phyloP scores from a whole-genome alignment of 768 basidiomycete genomes.

The Daedaleopsis sinensis region DNA sequence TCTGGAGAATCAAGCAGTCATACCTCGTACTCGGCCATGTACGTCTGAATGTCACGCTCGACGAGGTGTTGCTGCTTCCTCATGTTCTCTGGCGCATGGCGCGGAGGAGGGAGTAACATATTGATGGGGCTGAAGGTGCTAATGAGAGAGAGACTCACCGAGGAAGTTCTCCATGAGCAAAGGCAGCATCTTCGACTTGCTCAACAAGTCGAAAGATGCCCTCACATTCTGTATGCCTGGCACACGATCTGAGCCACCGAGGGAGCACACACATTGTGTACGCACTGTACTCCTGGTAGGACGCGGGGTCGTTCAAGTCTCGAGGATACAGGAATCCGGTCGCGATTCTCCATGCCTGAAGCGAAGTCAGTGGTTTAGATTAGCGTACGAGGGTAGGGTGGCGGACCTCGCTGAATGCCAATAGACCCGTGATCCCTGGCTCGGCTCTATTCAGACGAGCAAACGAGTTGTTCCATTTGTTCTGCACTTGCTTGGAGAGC shows the following conservation, averaged over 20 bases:
- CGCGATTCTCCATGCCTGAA: conserved; percentile 63
- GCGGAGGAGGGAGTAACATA: background rate
- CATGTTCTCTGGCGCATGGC: conserved; percentile 58
- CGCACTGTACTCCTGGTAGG: conserved; percentile 35
- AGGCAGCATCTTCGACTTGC: conserved; percentile 60
- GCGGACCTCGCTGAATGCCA: conserved; percentile 63
- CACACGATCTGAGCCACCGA: conserved; percentile 15
- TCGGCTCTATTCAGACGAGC: conserved; percentile 31
- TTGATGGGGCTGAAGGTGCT: too few species aligned
- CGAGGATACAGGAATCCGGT: conserved; percentile 57
- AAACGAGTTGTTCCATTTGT: conserved; percentile 35
- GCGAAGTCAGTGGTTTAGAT: conserved; percentile 1
- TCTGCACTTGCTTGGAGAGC: conserved; percentile 18
- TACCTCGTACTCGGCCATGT: conserved; percentile 69
- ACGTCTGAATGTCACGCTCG: conserved; percentile 56
- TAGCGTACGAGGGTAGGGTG: background rate
- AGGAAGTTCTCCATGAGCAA: conserved; percentile 72
- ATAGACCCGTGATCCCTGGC: conserved; percentile 33
- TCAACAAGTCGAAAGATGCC: conserved; percentile 60
- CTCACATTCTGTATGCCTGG: conserved; percentile 53
- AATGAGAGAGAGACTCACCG: conserved; percentile 43
- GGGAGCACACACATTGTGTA: background rate
- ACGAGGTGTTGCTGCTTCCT: conserved; percentile 61
- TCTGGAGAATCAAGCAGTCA: conserved; percentile 1
- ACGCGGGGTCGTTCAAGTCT: conserved; percentile 46